These are phyloP conservation scores for Halophytophthora polymorphica DNA, from an alignment of 352 stramenopile genomes.

Conservation along the genomic window DNA sequence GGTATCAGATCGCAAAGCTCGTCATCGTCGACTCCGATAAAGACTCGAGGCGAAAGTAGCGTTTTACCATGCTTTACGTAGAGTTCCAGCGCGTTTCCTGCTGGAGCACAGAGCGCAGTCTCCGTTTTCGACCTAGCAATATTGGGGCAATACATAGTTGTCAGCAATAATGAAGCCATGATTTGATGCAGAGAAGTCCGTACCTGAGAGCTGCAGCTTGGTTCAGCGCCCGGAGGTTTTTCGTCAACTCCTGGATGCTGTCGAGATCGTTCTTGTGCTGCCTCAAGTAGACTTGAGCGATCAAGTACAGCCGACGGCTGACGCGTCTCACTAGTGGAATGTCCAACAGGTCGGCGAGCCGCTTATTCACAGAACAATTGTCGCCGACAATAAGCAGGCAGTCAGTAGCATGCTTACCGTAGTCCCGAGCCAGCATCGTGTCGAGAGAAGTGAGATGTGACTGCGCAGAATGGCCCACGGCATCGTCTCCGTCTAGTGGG, in stretches of 20 bases:
- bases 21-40: slow-evolving; percentile 8
- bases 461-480: slow-evolving; percentile 4
- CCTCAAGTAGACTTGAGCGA: background rate
- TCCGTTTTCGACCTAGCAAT: slow-evolving; percentile 8
- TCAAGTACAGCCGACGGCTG: slow-evolving; percentile 16
- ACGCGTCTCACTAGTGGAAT: slow-evolving; percentile 16
- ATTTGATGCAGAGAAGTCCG: background rate
- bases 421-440: slow-evolving; percentile 4
- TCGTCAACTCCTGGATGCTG: slow-evolving; percentile 12
- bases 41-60: slow-evolving; percentile 5
- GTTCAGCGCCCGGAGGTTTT: slow-evolving; percentile 7
- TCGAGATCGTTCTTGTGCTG: background rate
- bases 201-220: slow-evolving; percentile 8
- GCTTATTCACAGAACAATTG: slow-evolving; percentile 13
- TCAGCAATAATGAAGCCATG: background rate
- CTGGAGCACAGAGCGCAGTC: slow-evolving; percentile 3
- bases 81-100: slow-evolving; percentile 16
- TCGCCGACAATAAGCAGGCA: slow-evolving; percentile 13
- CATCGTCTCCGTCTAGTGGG: slow-evolving; percentile 5
- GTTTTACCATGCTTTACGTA: slow-evolving; percentile 5
- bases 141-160: background rate
- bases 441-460: slow-evolving; percentile 7
- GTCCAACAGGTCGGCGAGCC: background rate
- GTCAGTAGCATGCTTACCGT: background rate
- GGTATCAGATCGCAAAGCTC: slow-evolving; percentile 1